Conservation (phyloP, 257 asterid genomes). For the Primulina huaijiensis region DNA sequence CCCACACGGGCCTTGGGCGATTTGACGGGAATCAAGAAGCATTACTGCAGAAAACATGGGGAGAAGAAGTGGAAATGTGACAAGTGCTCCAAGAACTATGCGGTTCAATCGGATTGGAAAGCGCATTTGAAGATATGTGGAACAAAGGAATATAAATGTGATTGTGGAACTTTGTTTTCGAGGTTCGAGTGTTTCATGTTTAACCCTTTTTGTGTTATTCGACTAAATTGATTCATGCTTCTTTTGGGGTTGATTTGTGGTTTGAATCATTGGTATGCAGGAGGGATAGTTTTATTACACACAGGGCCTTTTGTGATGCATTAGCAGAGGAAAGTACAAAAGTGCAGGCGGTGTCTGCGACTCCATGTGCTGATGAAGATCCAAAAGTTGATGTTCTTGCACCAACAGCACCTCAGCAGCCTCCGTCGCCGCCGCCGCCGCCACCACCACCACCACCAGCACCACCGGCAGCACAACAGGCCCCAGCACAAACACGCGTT, state of each 20-base stretch:
- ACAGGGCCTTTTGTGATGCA: constrained; percentile 90
- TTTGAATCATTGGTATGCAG: constrained; percentile 41
- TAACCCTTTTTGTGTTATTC: not conserved
- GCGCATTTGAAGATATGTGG: constrained; percentile 90
- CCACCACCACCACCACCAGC: constrained; percentile 21
- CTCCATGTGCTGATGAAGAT: constrained; percentile 39
- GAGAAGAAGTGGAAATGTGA: constrained; percentile 93
- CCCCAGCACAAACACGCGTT: constrained; percentile 28
- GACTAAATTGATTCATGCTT: not conserved
- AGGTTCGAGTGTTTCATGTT: constrained; percentile 38
- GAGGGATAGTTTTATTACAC: constrained; percentile 91
- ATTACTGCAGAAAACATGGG: constrained; percentile 84
- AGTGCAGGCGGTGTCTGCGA: constrained; percentile 32
- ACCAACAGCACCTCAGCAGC: constrained; percentile 33
- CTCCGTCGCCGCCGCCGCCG: constrained; percentile 28
- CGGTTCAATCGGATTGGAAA: constrained; percentile 91
- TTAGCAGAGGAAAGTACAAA: constrained; percentile 72
- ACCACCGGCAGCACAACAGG: constrained; percentile 24
- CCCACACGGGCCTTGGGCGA: constrained; percentile 83
- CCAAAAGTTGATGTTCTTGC: constrained; percentile 36
- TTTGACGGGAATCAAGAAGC: constrained; percentile 87
- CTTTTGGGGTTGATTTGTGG: constrained; percentile 7
- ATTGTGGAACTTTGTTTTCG: constrained; percentile 78
- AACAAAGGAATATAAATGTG: constrained; percentile 75
- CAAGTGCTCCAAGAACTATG: constrained; percentile 75